A percentile compares a stretch with the other conserved stretches of the same genome.
Evolutionary conservation across 768 basidiomycete species (phyloP).

Genomic region (Tylopilus balloui): DNA sequence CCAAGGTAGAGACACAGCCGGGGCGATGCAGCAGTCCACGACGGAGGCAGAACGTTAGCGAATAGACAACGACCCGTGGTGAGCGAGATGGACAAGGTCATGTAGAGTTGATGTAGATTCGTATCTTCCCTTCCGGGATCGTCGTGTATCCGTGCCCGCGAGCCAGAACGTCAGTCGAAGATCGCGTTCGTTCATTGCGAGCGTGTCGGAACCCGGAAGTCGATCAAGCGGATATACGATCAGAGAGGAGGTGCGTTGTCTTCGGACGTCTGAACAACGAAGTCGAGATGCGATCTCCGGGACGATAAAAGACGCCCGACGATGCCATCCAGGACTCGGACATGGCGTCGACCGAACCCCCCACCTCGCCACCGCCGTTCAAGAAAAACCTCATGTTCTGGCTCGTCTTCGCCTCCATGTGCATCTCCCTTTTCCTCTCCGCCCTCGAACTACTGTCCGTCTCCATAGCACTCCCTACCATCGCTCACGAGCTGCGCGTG

Average conservation of each 20-base stretch:
- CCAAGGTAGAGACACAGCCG: slow-evolving; percentile 1
- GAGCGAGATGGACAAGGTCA: background rate
- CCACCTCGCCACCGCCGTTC: background rate
- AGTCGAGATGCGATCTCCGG: no score
- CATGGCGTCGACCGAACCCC: background rate
- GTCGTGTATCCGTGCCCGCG: no score
- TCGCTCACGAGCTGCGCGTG: slow-evolving; percentile 25
- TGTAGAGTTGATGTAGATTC: background rate
- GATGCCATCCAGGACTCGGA: background rate
- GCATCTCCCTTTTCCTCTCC: slow-evolving; percentile 23
- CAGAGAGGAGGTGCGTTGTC: slow-evolving; percentile 1
- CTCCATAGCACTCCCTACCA: slow-evolving; percentile 33
- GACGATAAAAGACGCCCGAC: no score
- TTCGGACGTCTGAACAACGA: background rate
- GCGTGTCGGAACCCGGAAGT: background rate
- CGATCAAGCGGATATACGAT: background rate
- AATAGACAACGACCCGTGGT: background rate
- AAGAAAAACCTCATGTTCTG: slow-evolving; percentile 22
- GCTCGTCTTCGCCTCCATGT: slow-evolving; percentile 28
- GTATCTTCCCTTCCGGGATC: no score
- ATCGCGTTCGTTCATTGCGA: no score
- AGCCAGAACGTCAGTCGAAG: no score
- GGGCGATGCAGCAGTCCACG: background rate
- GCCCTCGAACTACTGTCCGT: slow-evolving; percentile 27
- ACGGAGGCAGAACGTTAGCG: background rate